Base-by-base conservation (phyloP, 23 red algal genomes). In the Chondrus crispus region DNA sequence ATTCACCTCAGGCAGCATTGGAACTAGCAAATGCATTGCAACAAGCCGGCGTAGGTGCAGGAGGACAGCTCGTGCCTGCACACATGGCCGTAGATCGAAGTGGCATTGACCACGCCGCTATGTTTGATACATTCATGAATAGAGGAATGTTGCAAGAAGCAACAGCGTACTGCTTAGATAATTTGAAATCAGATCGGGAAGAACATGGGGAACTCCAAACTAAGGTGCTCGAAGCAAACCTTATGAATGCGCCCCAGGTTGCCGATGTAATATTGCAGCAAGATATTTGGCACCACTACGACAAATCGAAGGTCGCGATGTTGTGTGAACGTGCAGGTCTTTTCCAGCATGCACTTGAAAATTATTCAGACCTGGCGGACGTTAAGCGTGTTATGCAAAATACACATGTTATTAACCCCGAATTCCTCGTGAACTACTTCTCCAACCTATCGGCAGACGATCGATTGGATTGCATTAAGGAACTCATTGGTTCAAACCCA, bases 101-200 rank as follows among this genome's bases (percentile, higher is more conserved):
- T 85, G 88, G 84, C 12, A 90, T 90, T 84, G 96, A 95, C 80
- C 93, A 95, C 78, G 69, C 43, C 3, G 93, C 92, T 2, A 95
- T 99, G 84, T 95, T 95, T 79, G 93, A 99, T 54, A 95, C 93
- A n/a, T 99, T 99, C 78, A 90, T 96, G 91, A 94, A 95, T 43
- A 35, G 86, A 36, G 97, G 97, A 29, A 88, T 99, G 86, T 63
- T 99, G 53, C 92, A 96, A 57, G 97, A 99, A 69, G 97, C 92
- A 7, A 99, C 97, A 30, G 74, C 91, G 0, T 99, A 99, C 63
- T 93, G 94, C 40, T 57, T 99, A 22, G 97, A 99, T 75, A 95
- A 95, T 32, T 69, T 99, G 24, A 95, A 95, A 39, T 66, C 80
- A 10, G 97, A 99, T 77, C 85, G 86, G 10, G 76, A 90, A 16